Evolutionary conservation across 768 basidiomycete species (phyloP), one percentile per base, ranked within the genome.

Genomic region (Dendrothele bispora): DNA sequence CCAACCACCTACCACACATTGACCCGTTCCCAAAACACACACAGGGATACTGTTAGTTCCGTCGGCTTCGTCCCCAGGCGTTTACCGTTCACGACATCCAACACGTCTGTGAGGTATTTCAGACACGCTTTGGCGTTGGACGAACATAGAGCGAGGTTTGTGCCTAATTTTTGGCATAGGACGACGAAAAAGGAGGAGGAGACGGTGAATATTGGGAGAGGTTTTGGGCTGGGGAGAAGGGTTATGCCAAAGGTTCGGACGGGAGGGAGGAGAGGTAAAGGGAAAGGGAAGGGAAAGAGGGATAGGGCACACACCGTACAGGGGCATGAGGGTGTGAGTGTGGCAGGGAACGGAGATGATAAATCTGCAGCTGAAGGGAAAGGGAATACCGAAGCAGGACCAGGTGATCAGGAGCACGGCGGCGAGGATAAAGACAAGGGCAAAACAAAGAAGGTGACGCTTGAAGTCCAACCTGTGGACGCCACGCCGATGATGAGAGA

Each of bases 11-110:
- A 39, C 7, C 18, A 30, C 8, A 21, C 22, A 29, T 29, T 27
- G n/a, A 22, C 25, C 18, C 7, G 10, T 32, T 10, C 17, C 10
- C 17, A 10, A 10, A 32, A 10, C 17, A 17, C 17, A 15, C 14
- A 7, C 40, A 85, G 83, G 82, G 84, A 87, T 53, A 86, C 83
- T 1, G 83, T 87, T 5, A 75, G 77, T 18, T 84, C 83, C 0
- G 82, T 85, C 12, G 83, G 82, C 10, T 39, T 80, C 32, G 65
- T 82, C 42, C 72, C 74, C 2, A 71, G 71, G 22, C 66, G 77
- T 5, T 69, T 84, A 4, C 84, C 83, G 0, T 84, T 84, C 57
- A 78, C 79, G 1, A 74, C 70, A 2, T 76, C 77, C 3, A 80
- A 83, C 39, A 72, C 69, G 7, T 61, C 63, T 51, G 67, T 73